A percentile compares a stretch with the other conserved stretches of the same genome.
Evolutionary conservation across 2,329 filamentous ascomycete genomes (phyloP).

Genomic region (Ilyonectria mors-panacis): DNA sequence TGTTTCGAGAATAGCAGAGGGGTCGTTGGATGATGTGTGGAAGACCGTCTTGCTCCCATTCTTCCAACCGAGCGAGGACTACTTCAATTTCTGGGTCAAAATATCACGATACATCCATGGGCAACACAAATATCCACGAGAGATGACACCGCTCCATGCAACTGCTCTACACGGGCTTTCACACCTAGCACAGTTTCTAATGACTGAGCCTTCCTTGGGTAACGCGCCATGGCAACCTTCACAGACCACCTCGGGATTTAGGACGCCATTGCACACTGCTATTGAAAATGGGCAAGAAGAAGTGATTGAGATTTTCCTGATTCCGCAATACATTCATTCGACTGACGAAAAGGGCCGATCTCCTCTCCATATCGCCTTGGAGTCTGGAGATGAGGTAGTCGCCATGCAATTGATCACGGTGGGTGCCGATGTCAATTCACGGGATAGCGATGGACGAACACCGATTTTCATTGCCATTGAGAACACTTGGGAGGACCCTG

Average conservation of each 20-base stretch:
- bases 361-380: neutral
- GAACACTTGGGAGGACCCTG: neutral
- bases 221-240: neutral
- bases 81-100: constrained; percentile 3
- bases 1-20: neutral
- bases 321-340: neutral
- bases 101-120: neutral
- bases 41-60: neutral
- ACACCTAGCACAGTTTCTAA: neutral
- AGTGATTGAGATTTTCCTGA: neutral
- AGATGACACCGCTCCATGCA: neutral
- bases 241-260: neutral
- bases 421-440: neutral
- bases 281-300: neutral
- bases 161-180: neutral
- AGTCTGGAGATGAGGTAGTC: neutral
- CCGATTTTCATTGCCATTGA: constrained; percentile 16
- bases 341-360: neutral
- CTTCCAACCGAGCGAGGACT: neutral
- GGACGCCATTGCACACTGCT: neutral
- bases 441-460: neutral
- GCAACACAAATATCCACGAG: neutral
- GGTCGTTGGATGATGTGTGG: neutral
- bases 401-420: neutral
- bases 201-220: neutral